phyloP scores from a whole-genome alignment of 192 early-diverging fungal genomes.

The Coemansia sp. region DNA sequence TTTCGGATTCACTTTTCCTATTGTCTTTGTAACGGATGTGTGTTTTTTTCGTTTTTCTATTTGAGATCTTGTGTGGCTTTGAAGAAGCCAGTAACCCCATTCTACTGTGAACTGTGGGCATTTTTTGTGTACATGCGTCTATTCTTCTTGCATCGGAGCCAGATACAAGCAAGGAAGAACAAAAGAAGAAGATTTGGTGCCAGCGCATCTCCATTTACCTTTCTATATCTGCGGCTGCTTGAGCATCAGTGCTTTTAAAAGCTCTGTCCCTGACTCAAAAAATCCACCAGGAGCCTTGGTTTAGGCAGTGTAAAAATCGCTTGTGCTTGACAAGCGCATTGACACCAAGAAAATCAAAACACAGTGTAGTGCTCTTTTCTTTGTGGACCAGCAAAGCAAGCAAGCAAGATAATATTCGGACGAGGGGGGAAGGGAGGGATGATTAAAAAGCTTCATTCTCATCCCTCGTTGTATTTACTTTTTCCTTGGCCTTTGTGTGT shows the following conservation, averaged over 20 bases:
- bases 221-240: too few species aligned
- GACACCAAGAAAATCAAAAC: too few species aligned
- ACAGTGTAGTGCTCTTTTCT: not conserved
- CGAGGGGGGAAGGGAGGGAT: not conserved
- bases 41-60: not conserved
- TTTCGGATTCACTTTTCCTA: too few species aligned
- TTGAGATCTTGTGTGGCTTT: not conserved
- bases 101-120: too few species aligned
- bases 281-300: too few species aligned
- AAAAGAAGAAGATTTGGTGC: too few species aligned
- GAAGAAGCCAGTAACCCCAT: not conserved
- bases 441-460: not conserved
- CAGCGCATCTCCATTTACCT: too few species aligned
- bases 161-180: too few species aligned
- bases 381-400: not conserved
- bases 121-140: not conserved
- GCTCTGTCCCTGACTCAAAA: too few species aligned
- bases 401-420: not conserved
- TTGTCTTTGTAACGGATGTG: not conserved
- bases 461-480: not conserved
- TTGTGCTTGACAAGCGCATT: too few species aligned
- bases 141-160: not conserved
- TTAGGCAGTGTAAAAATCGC: too few species aligned
- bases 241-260: too few species aligned
- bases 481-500: not conserved